Evolutionary conservation across 352 stramenopile species (phyloP).

Genomic region (Pythium aquatile): DNA sequence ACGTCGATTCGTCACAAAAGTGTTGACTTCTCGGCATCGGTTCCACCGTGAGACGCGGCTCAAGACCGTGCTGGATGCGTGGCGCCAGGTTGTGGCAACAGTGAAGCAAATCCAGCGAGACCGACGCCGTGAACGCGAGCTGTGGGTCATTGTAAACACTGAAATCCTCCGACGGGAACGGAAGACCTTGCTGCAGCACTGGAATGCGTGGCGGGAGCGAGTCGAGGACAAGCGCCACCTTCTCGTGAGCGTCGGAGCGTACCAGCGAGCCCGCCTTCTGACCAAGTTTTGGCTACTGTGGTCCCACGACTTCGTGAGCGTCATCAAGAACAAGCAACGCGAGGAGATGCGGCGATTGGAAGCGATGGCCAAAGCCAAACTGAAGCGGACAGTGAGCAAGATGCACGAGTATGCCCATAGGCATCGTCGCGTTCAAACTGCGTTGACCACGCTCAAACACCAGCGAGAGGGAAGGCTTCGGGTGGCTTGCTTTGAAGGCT

Average conservation of each 20-base stretch:
- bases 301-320: slow-evolving; percentile 42
- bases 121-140: slow-evolving; percentile 48
- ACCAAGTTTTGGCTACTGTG: slow-evolving; percentile 67
- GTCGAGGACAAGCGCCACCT: slow-evolving; percentile 43
- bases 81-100: slow-evolving; percentile 38
- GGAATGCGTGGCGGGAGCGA: slow-evolving; percentile 40
- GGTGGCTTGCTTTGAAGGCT: neutral
- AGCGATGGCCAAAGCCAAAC: neutral
- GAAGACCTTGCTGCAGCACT: slow-evolving; percentile 40
- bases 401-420: neutral
- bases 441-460: neutral
- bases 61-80: slow-evolving; percentile 29
- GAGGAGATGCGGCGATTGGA: neutral
- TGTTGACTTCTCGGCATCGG: slow-evolving; percentile 22
- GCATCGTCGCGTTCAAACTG: neutral
- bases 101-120: slow-evolving; percentile 49
- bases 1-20: slow-evolving; percentile 14
- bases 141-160: slow-evolving; percentile 55
- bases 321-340: neutral
- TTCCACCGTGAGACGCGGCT: slow-evolving; percentile 4
- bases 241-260: slow-evolving; percentile 41
- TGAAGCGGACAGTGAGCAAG: neutral
- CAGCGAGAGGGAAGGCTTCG: neutral
- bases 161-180: slow-evolving; percentile 48
- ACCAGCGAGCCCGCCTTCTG: slow-evolving; percentile 47